Evolutionary conservation across 257 asterid species (phyloP).

Genomic region (Solanum sparsipilum): DNA sequence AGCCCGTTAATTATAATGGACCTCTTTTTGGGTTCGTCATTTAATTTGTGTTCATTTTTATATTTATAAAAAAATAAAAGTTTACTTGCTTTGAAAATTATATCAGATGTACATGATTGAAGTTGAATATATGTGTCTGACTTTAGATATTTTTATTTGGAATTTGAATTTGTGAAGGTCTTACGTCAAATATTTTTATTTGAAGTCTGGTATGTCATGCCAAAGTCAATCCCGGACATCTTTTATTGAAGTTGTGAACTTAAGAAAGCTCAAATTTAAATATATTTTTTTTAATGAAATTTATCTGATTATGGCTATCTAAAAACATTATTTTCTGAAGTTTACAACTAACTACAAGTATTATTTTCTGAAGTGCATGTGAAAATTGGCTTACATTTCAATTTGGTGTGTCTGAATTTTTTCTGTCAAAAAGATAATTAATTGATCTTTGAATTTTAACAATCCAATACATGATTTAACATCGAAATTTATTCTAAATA

Average conservation of each 20-base stretch:
- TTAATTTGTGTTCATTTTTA: not conserved
- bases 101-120: too few relatives aligned
- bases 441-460: not conserved
- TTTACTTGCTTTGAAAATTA: not conserved
- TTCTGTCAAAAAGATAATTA: too few relatives aligned
- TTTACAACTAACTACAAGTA: not conserved
- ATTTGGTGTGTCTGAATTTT: too few relatives aligned
- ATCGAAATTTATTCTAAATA: not conserved
- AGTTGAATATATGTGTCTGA: not conserved
- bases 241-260: too few relatives aligned
- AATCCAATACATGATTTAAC: too few relatives aligned
- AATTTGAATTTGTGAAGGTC: not conserved
- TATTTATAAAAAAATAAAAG: too few relatives aligned
- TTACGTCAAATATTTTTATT: too few relatives aligned
- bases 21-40: too few relatives aligned
- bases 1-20: not conserved
- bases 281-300: too few relatives aligned
- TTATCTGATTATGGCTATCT: not conserved
- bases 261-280: too few relatives aligned
- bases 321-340: too few relatives aligned
- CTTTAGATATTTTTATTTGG: too few relatives aligned
- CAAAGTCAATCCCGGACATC: rapidly evolving
- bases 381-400: not conserved
- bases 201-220: not conserved
- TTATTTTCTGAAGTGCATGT: not conserved